Base-by-base conservation (phyloP, 805 yeast genomes). In the Candida palmyrensis region DNA sequence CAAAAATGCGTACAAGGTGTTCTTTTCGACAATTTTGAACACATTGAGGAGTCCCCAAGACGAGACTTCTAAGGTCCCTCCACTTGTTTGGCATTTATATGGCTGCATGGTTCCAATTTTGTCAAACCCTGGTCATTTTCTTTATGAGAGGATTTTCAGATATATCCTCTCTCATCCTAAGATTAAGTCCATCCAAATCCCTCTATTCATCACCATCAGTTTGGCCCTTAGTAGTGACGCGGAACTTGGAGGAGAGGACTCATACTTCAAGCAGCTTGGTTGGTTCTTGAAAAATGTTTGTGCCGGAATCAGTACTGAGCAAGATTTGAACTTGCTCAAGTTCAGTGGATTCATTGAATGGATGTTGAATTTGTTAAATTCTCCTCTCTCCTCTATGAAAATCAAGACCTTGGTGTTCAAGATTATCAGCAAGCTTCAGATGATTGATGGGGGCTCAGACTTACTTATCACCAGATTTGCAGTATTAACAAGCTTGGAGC, bases 111-210 rank as follows among this genome's bases (percentile, higher is more conserved):
- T 77, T 3, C 72, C 75, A 3, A 62, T 85, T 2, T 51, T 85
- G 37, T 53, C 67, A 5, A 76, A 79, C 40, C 96, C 97, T 0
- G 75, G 79, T 0, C 90, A 85, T 41, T 71, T 68, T 44, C 53
- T 90, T 14, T 84, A 81, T 53, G 96, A 88, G 41, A 75, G 76
- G 43, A 75, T 77, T 0, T 75, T 68, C 45, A 71, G 80, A 38
- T 86, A 78, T 70, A 66, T 88, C 8, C 59, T 86, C 23, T 59
- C 74, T 4, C 73, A 75, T 24, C 79, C 85, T 3, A 52, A 49
- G 11, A 48, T 71, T 29, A 58, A 58, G 39, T 33, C 48, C 5
- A 49, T 44, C 33, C 76, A 69, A 17, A 46, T 75, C 27, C 81
- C 82, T 3, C 45, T 75, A 27, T 69, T 57, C 48, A 59, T 55